phyloP scores from a whole-genome alignment of 148 eudicot species.

The Selenicereus undatus region DNA sequence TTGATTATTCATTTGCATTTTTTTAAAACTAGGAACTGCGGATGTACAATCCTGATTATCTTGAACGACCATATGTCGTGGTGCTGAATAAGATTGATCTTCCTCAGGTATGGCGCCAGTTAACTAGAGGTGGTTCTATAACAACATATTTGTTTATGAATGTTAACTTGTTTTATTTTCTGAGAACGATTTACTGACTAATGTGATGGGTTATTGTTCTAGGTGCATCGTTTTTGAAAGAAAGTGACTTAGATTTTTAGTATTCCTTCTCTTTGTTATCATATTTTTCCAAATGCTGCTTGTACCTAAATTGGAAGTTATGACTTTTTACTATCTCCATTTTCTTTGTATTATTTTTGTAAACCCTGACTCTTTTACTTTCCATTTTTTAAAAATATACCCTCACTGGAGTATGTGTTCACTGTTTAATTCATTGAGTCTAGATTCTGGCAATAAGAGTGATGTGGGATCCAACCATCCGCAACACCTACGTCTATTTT shows the following conservation, averaged over 20 bases:
- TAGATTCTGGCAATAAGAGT: background rate
- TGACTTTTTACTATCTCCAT: background rate
- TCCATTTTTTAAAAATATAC: background rate
- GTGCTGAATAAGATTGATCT: conserved; percentile 91
- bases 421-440: background rate
- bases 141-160: conserved; percentile 6
- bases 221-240: background rate
- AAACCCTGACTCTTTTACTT: background rate
- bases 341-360: background rate
- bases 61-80: conserved; percentile 86
- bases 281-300: background rate
- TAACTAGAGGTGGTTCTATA: conserved; percentile 8
- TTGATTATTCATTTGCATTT: background rate
- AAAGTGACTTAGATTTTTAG: background rate
- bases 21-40: conserved; percentile 62
- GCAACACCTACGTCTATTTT: background rate
- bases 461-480: background rate
- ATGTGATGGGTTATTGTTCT: background rate
- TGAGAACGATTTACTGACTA: background rate
- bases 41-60: conserved; percentile 97
- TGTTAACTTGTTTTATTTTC: background rate
- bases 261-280: background rate
- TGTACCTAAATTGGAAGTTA: background rate
- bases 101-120: conserved; percentile 56
- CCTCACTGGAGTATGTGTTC: background rate